Base-by-base conservation (phyloP, 1,139 yeast species). In the Geotrichum aggregatum region DNA sequence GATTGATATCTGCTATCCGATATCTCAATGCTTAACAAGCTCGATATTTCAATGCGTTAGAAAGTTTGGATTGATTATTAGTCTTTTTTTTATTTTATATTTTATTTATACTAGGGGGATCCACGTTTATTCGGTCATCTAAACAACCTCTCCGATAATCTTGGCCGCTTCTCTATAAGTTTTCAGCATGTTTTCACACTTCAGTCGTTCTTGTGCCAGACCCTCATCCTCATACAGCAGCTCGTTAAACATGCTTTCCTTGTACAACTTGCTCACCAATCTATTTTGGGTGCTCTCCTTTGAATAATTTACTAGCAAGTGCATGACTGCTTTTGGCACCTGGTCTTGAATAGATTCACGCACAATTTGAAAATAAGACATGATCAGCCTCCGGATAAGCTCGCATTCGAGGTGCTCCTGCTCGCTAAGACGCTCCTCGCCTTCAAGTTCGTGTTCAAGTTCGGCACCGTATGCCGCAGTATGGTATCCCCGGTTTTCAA, bases 321-420 rank as follows among this genome's bases (percentile, higher is more conserved):
- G 95, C 99, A 94, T 94, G 61, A 92, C 87, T 11, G 96, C 94
- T 68, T 94, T 94, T 45, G 99, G 99, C 48, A 94, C 96, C 72
- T 91, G 98, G 70, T 94, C 99, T 68, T 89, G 95, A 55, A 94
- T 84, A 76, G 91, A 86, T 71, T 94, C 97, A 57, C 98, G 79
- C 26, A 94, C 87, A 61, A 94, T 91, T 24, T 86, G 80, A 66
- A 94, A 94, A 69, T 94, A 94, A 0, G 97, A 89, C 16, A 85
- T 79, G 58, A 94, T 92, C 63, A 94, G 76, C 62, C 96, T 78
- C 61, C 95, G 80, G 63, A 94, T 94, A 59, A 94, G 78, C 68
- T 92, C 98, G 68, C 97, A 89, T 71, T 94, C 98, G 56, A 94
- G 75, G 63, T 87, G 88, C 67, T 94, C 98, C 55, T 96, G 80